Evolutionary conservation across 345 rosid genomes (phyloP), one percentile per base, ranked within the genome.

Genomic region (Lumnitzera littorea): DNA sequence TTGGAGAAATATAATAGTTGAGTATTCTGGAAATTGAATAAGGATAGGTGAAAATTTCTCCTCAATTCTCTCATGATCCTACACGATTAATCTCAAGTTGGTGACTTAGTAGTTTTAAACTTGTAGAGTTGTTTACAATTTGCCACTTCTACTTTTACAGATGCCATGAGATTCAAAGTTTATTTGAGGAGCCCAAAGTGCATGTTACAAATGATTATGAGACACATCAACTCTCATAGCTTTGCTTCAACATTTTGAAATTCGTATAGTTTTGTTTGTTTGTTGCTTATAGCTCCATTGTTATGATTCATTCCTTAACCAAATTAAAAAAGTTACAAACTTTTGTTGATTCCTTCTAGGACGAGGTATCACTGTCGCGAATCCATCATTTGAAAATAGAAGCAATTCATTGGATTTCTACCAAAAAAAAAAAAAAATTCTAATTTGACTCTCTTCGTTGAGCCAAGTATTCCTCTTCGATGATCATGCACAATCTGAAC

Each of bases 381-480:
- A 66, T 69, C 51, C 53, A 36, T 66, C 76, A 60, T 85, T 90
- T 15, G 86, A 78, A 46, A 78, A 66, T 54, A 78, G 91, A 70
- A 80, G 74, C 62, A 50, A 15, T 36, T 80, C 87, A 57, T 64
- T 90, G 76, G 51, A 60, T 20, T 74, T 90, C 48, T 87, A 83
- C 64, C 84, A n/a, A n/a, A n/a, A n/a, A 81, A 65, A 61, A 62
- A 51, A 69, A 85, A 61, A 62, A 75, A 57, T 82, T 83, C 71
- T 76, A 76, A 61, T 87, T 87, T 49, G 81, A 87, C 74, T 68
- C 80, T 12, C 85, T 85, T 64, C 79, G 90, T 47, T 80, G 79
- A 48, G 91, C 90, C 64, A 90, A 90, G 73, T 62, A 82, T 73
- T 83, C 97, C 23, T 80, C 90, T 2, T 85, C 85, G 90, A 83